phyloP scores from a whole-genome alignment of 116 monocot genomes.

The Phalaenopsis hybrid region DNA sequence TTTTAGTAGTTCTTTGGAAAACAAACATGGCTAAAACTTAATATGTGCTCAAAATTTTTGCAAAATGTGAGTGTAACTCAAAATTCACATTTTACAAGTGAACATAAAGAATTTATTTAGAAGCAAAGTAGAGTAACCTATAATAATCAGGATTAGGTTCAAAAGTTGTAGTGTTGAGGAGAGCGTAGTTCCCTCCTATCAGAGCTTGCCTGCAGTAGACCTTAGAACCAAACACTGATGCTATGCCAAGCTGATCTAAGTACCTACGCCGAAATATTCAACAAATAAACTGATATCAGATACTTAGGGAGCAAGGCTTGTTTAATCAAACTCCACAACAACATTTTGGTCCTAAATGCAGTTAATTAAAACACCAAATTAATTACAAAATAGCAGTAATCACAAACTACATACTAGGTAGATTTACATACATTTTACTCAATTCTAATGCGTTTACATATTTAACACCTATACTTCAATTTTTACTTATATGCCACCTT shows the following conservation, averaged over 20 bases:
- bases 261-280: slow-evolving; percentile 16
- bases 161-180: slow-evolving; percentile 61
- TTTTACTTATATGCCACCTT: no score
- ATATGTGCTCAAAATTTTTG: no score
- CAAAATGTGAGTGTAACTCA: no score
- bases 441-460: no score
- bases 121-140: slow-evolving; percentile 26
- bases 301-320: neutral
- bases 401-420: neutral
- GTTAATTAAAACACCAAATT: neutral
- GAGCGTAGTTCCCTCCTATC: slow-evolving; percentile 86
- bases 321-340: neutral
- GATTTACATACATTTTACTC: no score
- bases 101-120: neutral
- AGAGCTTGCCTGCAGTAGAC: slow-evolving; percentile 71
- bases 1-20: no score
- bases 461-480: no score
- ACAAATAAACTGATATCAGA: neutral
- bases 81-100: no score
- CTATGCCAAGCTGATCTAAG: slow-evolving; percentile 51
- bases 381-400: neutral
- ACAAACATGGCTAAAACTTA: no score
- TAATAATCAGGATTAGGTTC: slow-evolving; percentile 94
- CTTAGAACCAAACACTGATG: slow-evolving; percentile 49
- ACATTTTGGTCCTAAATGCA: neutral